Evolutionary conservation across 2,329 filamentous ascomycete genomes (phyloP), one percentile per base, ranked within the genome.

Genomic region (Gremmenia infestans): DNA sequence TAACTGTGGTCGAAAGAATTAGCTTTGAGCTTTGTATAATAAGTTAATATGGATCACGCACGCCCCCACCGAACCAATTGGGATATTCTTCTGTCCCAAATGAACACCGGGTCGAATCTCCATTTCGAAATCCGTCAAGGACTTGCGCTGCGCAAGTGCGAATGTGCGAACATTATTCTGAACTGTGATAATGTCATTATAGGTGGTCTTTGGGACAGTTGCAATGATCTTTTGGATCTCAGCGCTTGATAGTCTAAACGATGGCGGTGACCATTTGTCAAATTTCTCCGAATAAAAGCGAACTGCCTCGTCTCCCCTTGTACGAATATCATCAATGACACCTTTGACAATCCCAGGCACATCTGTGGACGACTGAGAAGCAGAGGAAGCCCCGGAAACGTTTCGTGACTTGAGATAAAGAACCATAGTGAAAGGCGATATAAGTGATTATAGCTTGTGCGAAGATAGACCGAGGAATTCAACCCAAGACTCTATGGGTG

Each of bases 241-340:
- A 0, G 61, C 61, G 2, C 66, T 53, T 0, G 76, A 77, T 4
- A 81, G 72, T 58, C 74, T 77, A 70, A 80, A 81, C 0, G 72
- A 73, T 1, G 65, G 39, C 0, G 78, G 79, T 1, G 72, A 72
- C 79, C 79, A 82, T 56, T 76, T 76, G 64, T 81, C 79, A 55
- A 81, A 82, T 58, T 79, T 77, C 53, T 79, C 73, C 0, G 75
- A 78, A 63, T 80, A 81, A 1, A 60, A 63, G 2, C 76, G 70
- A 4, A 81, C 77, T 0, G 78, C 78, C 25, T 25, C 25, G 2
- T 25, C 25, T 25, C 25, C 25, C 25, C 25, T 25, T 25, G 6
- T 6, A 25, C 25, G 25, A 25, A 25, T 25, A 5, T 25, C 25
- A 7, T 25, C 5, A 25, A 25, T 25, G 7, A 25, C 25, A 25